Evolutionary conservation across 805 yeast species (phyloP).

Genomic region (Nakazawaea populi): DNA sequence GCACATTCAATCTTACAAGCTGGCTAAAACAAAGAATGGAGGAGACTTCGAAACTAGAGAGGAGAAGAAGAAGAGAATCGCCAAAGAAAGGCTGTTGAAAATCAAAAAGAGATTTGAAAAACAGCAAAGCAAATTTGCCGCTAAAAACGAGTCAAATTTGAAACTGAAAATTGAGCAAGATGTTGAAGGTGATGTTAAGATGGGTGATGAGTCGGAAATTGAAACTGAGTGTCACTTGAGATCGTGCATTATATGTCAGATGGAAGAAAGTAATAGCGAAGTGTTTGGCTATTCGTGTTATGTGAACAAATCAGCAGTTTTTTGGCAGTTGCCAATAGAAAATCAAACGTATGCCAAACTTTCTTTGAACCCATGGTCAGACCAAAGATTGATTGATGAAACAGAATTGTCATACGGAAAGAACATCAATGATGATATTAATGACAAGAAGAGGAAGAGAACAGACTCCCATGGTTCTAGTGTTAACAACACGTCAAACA

Average conservation of each 20-base stretch:
- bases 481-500: background rate
- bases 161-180: conserved; percentile 7
- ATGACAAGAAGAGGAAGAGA: conserved; percentile 6
- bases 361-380: conserved; percentile 23
- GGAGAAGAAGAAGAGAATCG: conserved; percentile 51
- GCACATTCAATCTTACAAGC: conserved; percentile 43
- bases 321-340: conserved; percentile 39
- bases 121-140: conserved; percentile 39
- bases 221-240: conserved; percentile 24
- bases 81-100: conserved; percentile 56
- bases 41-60: conserved; percentile 42
- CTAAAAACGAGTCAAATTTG: conserved; percentile 27
- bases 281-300: conserved; percentile 56
- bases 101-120: conserved; percentile 57
- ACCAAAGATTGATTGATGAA: conserved; percentile 5
- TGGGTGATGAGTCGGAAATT: conserved; percentile 12
- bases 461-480: conserved; percentile 1
- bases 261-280: conserved; percentile 36
- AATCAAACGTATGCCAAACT: conserved; percentile 14
- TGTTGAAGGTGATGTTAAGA: conserved; percentile 18
- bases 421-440: conserved; percentile 2
- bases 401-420: background rate
- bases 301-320: conserved; percentile 37
- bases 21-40: conserved; percentile 36
- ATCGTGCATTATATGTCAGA: conserved; percentile 57